Percentiles rank a stretch among this genome's conserved stretches.
Conservation (phyloP, 768 basidiomycete genomes). For the Trametes cinnabarina region DNA sequence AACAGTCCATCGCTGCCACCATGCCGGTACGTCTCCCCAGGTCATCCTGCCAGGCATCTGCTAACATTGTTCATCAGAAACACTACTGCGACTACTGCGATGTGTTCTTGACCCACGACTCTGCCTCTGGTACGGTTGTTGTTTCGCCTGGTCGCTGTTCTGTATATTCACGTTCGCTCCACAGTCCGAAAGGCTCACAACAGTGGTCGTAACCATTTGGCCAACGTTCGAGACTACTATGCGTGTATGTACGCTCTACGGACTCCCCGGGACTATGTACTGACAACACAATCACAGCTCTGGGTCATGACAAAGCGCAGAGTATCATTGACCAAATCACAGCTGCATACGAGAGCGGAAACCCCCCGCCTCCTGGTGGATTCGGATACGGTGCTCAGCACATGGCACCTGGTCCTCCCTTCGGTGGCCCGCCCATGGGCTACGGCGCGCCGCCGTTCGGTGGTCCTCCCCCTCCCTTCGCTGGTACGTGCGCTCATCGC, state of each 20-base stretch:
- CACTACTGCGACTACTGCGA: constrained; percentile 94
- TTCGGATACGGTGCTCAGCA: constrained; percentile 86
- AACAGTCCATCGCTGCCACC: constrained; percentile 24
- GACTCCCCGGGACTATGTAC: not conserved
- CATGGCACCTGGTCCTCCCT: constrained; percentile 47
- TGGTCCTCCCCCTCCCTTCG: constrained; percentile 40
- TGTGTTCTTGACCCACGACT: constrained; percentile 93
- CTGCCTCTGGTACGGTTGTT: constrained; percentile 74
- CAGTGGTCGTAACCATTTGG: constrained; percentile 92
- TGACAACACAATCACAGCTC: constrained; percentile 44
- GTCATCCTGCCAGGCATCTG: not conserved
- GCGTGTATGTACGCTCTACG: constrained; percentile 57
- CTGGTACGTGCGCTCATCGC: constrained; percentile 20
- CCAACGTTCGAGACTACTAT: constrained; percentile 97
- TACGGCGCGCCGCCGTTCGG: constrained; percentile 57
- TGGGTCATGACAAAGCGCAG: constrained; percentile 96
- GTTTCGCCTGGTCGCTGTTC: not conserved
- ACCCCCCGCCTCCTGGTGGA: constrained; percentile 83
- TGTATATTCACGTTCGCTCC: constrained; percentile 8
- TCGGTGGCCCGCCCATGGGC: constrained; percentile 47
- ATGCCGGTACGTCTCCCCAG: constrained; percentile 61
- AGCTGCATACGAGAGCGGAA: constrained; percentile 83
- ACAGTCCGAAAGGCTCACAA: constrained; percentile 97
- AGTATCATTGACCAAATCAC: constrained; percentile 98
- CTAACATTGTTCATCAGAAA: constrained; percentile 51